Evolutionary conservation across 306 rosid genomes (phyloP).

Genomic region (Malus orientalis): DNA sequence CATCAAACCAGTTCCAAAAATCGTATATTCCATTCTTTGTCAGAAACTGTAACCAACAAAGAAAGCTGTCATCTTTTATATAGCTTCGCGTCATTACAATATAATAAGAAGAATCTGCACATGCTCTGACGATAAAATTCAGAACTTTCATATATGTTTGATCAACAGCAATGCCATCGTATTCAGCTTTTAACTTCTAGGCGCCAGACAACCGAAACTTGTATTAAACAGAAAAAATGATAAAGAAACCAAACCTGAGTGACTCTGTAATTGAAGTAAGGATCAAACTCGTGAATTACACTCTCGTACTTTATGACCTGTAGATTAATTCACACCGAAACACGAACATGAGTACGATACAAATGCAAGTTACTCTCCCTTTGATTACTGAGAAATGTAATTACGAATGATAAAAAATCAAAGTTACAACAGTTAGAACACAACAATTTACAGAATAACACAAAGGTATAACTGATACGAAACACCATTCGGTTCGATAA

Average conservation of each 20-base stretch:
- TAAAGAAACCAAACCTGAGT: constrained; percentile 73
- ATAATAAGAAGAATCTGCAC: neutral
- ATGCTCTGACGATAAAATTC: neutral
- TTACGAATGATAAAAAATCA: neutral
- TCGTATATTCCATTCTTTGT: constrained; percentile 93
- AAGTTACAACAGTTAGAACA: neutral
- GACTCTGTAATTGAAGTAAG: constrained; percentile 96
- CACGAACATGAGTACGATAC: neutral
- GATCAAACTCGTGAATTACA: constrained; percentile 96
- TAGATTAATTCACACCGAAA: constrained; percentile 19
- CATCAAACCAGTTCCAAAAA: constrained; percentile 99
- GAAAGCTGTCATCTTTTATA: constrained; percentile 16
- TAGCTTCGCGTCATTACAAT: constrained; percentile 7
- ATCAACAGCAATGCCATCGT: neutral
- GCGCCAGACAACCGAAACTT: neutral
- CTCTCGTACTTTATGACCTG: constrained; percentile 99
- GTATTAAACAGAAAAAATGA: neutral
- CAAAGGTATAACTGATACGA: neutral
- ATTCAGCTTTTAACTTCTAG: neutral
- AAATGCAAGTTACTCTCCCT: neutral
- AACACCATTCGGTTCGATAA: neutral
- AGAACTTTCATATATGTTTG: neutral
- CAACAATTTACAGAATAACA: neutral
- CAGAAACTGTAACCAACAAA: constrained; percentile 73
- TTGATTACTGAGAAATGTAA: neutral